Evolutionary conservation across 768 basidiomycete genomes (phyloP).

Genomic region (Amylocystis lapponica): DNA sequence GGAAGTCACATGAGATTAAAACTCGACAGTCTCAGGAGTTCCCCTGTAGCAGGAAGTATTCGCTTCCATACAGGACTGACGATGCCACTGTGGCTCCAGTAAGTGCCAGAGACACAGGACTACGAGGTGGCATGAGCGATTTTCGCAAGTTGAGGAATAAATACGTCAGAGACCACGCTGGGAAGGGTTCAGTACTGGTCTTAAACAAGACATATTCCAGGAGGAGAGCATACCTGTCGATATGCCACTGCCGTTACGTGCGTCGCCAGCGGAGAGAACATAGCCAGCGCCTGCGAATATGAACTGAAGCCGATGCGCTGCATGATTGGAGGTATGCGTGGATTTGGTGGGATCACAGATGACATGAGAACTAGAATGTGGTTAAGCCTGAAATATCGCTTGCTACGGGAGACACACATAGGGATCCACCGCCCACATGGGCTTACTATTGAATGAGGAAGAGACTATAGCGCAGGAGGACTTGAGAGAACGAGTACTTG

Average conservation of each 20-base stretch:
- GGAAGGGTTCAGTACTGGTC: neutral
- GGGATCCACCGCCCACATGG: neutral
- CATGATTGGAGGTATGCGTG: slow-evolving; percentile 36
- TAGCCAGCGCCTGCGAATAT: slow-evolving; percentile 41
- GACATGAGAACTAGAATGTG: slow-evolving; percentile 33
- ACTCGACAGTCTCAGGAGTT: no score
- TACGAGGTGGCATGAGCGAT: slow-evolving; percentile 26
- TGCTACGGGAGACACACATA: no score
- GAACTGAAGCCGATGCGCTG: slow-evolving; percentile 39
- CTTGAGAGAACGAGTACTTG: neutral
- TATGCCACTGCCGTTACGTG: slow-evolving; percentile 40
- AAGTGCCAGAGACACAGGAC: slow-evolving; percentile 30
- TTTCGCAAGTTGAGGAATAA: slow-evolving; percentile 34
- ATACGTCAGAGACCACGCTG: slow-evolving; percentile 44
- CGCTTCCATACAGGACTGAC: slow-evolving; percentile 19
- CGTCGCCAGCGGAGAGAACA: slow-evolving; percentile 34
- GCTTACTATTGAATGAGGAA: neutral
- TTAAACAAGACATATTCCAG: slow-evolving; percentile 3
- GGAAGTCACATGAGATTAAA: no score
- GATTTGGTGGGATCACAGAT: slow-evolving; percentile 29
- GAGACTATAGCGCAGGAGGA: neutral
- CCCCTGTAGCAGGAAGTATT: slow-evolving; percentile 16
- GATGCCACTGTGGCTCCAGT: slow-evolving; percentile 21
- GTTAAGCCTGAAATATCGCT: neutral
- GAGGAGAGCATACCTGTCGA: slow-evolving; percentile 28